Base-by-base conservation (phyloP, 108 stramenopile genomes). In the Stephanodiscus minutulus region DNA sequence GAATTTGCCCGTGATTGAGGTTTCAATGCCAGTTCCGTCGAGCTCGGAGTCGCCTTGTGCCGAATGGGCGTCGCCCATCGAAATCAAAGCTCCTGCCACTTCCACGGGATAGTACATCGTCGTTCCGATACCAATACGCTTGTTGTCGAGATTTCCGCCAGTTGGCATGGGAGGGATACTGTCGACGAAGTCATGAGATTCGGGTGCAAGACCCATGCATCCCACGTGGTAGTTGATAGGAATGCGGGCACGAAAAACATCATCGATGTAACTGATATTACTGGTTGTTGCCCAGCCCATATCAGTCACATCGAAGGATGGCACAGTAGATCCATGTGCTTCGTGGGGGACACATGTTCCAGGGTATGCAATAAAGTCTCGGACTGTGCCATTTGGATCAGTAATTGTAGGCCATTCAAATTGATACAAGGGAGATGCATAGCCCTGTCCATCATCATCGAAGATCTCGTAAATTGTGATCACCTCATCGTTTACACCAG, bases 1-100 rank as follows among this genome's bases (percentile, higher is more conserved):
- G 63, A 82, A 82, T n/a, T 53, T 25, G 9, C 81, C 81, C 3
- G 73, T 82, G 39, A 82, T 71, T 9, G 70, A 72, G 3, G 81
- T 82, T 68, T 82, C 81, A 22, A 82, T 82, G 0, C 74, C 81
- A 17, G 81, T 82, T 50, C 81, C 81, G 66, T 82, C 81, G 36
- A 81, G 65, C 36, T 77, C 77, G 18, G 58, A 60, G 37, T 69
- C 68, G 57, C 68, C 68, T 28, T 73, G 73, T 25, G 75, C 75
- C 17, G 75, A 39, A 61, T 76, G 75, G 10, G 75, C 75, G 39
- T 76, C 75, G 7, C 75, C 75, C 75, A 76, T 76, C 0, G 66
- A 68, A 15, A 77, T 18, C 17, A 77, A 41, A 43, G 59, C 75
- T 15, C 75, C 75, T 25, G 44, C 49, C 9, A 76, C 75, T 62